Base-by-base conservation (phyloP, 768 basidiomycete species). In the Psilocybe subaeruginosa region DNA sequence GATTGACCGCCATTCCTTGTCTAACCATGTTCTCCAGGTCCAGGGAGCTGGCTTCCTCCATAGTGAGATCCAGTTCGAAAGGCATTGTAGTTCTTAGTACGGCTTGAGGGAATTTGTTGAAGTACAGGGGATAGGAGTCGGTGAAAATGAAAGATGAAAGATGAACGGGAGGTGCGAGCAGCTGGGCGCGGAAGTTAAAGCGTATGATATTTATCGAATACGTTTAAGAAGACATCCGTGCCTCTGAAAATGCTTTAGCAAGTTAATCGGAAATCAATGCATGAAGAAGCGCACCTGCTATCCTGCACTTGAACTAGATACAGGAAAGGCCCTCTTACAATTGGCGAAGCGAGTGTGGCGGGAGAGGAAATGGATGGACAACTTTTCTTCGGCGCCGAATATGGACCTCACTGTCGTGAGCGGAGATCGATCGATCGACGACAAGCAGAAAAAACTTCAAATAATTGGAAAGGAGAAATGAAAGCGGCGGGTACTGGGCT, bases 1-100 rank as follows among this genome's bases (percentile, higher is more conserved):
- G 49, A 47, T 68, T 73, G 33, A 73, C 72, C 30, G 70, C 70
- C 7, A 48, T 68, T 14, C 65, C 68, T 52, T 73, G 61, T 33
- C 57, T 50, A 29, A 65, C 67, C 55, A 70, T 58, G 41, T 54
- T 59, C 19, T 46, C 51, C 11, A 64, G 19, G 11, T 43, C 41
- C 41, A 14, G 11, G 7, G 4, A 12, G 41, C 9, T 43, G 8
- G n/a, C 41, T 12, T n/a, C 41, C 41, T 8, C 41, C 11, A 12
- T 4, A n/a, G 41, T 11, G 41, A 16, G 5, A 43, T n/a, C 41
- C n/a, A 43, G 11, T n/a, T 11, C 41, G 41, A 12, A 43, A 43
- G 14, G 11, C 41, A 43, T 43, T 43, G 4, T 12, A 5, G 14
- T n/a, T 1, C 9, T 6, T 43, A 14, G 41, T 43, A 16, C 41